These are phyloP conservation scores for Aureobasidium leucospermi DNA, from an alignment of 2,329 filamentous ascomycete species.

Conservation along the genomic window DNA sequence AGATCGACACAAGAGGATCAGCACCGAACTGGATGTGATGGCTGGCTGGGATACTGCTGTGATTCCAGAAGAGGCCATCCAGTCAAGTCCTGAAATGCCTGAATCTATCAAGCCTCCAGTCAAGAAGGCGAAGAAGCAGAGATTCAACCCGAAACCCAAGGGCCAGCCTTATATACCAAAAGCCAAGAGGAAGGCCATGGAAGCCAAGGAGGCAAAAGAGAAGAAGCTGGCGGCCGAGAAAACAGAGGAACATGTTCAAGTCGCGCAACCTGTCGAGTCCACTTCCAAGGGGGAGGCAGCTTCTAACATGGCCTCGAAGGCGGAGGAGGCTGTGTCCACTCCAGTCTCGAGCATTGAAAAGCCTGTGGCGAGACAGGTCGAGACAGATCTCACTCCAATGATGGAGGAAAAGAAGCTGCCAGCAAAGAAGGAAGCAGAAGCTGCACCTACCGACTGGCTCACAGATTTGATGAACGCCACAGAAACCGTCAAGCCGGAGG, in stretches of 20 bases:
- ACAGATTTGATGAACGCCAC: conserved; percentile 5
- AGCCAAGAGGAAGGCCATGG: background rate
- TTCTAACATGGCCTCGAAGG: too few species aligned
- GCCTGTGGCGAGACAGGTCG: too few species aligned
- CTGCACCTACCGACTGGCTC: background rate
- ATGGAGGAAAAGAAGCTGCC: too few species aligned
- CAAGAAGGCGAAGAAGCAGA: conserved; percentile 1
- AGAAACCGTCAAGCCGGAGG: background rate
- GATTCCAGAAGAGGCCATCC: background rate
- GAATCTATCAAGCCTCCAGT: background rate
- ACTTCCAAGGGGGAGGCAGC: background rate
- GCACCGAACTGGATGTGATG: background rate
- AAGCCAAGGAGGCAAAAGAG: background rate
- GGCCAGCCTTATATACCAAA: background rate
- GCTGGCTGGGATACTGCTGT: background rate
- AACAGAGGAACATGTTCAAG: background rate
- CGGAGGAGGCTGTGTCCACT: too few species aligned
- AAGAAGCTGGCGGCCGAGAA: background rate
- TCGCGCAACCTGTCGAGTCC: background rate
- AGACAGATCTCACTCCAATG: too few species aligned
- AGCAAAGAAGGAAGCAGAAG: background rate
- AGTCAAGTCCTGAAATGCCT: conserved; percentile 2
- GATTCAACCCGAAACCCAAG: conserved; percentile 1
- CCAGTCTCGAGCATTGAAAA: too few species aligned
- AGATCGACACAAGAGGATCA: background rate